Base-by-base conservation (phyloP, 805 yeast genomes). In the Tanozyma kutaoensis region DNA sequence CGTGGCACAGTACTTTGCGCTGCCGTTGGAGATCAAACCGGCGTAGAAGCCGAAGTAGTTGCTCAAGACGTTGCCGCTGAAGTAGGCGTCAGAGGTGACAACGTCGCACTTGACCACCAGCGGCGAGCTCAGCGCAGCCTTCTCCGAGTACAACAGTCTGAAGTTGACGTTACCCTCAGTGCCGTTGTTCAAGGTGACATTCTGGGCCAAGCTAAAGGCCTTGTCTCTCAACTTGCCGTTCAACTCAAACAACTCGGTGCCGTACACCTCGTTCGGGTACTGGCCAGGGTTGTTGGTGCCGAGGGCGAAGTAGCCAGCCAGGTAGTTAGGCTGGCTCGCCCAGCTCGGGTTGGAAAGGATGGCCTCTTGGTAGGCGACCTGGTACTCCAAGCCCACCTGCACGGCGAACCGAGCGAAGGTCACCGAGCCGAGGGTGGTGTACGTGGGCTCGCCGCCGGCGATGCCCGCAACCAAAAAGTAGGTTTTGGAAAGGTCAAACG, bases 401-500 rank as follows among this genome's bases (percentile, higher is more conserved):
- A 74, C 68, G 8, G 78, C 75, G 45, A 55, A 74, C 39, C 62
- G 65, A 21, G 78, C 63, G 39, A 69, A 69, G 1, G 76, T 63
- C 26, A 66, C 79, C 14, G 73, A 63, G 21, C 78, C 80, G 29
- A 72, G 40, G 16, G 78, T 65, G 29, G 70, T 72, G 35, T 52
- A 43, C 23, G 52, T 35, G 17, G 80, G 80, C 36, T 69, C 64
- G 29, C 73, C 69, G 33, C 79, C 80, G 9, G 72, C 78, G 42
- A 73, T 74, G 44, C 81, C 81, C 14, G 75, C 73, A 34, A 71
- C 52, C 37, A 73, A 37, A 55, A 69, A 74, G 55, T 71, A 73
- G 23, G 80, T 70, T 39, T 66, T 61, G 20, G 69, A 44, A 27
- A 74, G 58, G 42, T 74, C 76, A 34, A 74, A 72, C 31, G 56